Base-by-base conservation (phyloP, 2,329 filamentous ascomycete species). In the Cladobotryum protrusum region DNA sequence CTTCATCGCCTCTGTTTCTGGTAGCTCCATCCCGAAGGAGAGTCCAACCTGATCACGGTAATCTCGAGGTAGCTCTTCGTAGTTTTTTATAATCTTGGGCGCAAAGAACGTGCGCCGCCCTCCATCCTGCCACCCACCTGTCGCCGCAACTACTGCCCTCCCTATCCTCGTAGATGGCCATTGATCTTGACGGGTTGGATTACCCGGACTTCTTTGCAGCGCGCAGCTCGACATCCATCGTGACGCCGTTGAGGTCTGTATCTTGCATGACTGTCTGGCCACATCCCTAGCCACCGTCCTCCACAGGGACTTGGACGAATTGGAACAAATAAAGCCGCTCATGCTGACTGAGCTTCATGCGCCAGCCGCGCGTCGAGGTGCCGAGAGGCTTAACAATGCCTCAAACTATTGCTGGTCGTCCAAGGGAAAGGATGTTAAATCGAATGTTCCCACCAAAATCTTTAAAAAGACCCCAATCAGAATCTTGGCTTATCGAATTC, bases 31-130 rank as follows among this genome's bases (percentile, higher is more conserved):
- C 5, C 61, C 64, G 42, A 84, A 85, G 0, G 68, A 63, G 5
- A 86, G 70, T 2, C 82, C 82, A 2, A 62, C 56, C 43, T 72
- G 69, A 60, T 85, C 81, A 42, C 70, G 68, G 60, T 85, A 85
- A 49, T 73, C 69, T 18, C 67, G 67, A 0, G 81, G 82, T n/a
- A 85, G 65, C 45, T 82, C 70, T 50, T 77, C 71, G 60, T 82
- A 85, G 54, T 75, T 65, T n/a, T 68, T 75, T 52, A 80, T 67
- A 45, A 75, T 59, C 45, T 57, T 61, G 35, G 61, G 59, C 45
- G 63, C 61, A 56, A 70, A 70, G 39, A 71, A 57, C n/a, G 61
- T 64, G 41, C 68, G 61, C 50, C 62, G 59, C 20, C 56, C 53
- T 18, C 58, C 56, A 39, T 53, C 56, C 42, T 51, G 58, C 8